Percentiles rank a stretch among this genome's conserved stretches.
phyloP scores from a whole-genome alignment of 2,329 filamentous ascomycete genomes.

The Ophiostoma quercus region DNA sequence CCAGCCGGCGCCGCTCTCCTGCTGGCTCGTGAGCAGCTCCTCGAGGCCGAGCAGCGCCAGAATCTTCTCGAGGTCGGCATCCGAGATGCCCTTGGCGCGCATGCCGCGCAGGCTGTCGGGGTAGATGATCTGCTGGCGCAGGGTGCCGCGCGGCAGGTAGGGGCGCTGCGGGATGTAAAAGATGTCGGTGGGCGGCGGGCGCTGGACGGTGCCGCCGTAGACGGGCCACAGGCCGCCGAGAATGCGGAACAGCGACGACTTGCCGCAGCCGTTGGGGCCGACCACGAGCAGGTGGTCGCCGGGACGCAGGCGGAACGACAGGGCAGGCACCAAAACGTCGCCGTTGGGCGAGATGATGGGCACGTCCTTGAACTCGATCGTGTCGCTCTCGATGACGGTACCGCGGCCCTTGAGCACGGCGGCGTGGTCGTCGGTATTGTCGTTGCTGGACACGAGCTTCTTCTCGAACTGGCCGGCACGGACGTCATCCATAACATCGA shows the following conservation, averaged over 20 bases:
- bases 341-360: conserved; percentile 94
- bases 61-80: conserved; percentile 71
- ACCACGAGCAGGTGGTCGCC: conserved; percentile 92
- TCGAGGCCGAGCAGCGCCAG: conserved; percentile 77
- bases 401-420: conserved; percentile 78
- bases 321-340: conserved; percentile 77
- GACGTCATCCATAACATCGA: conserved; percentile 94
- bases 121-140: conserved; percentile 97
- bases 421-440: conserved; percentile 73
- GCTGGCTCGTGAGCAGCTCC: conserved; percentile 68
- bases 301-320: conserved; percentile 80
- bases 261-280: conserved; percentile 94
- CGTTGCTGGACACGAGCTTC: conserved; percentile 85
- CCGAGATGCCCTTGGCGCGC: conserved; percentile 75
- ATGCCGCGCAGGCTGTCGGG: conserved; percentile 85
- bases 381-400: conserved; percentile 70
- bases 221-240: conserved; percentile 95
- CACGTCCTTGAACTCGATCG: conserved; percentile 82
- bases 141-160: conserved; percentile 81
- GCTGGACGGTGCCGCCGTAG: conserved; percentile 88
- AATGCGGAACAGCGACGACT: conserved; percentile 93
- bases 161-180: conserved; percentile 98
- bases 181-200: conserved; percentile 86
- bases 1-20: conserved; percentile 56
- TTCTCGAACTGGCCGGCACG: conserved; percentile 89